Percentiles rank a stretch among this genome's conserved stretches.
phyloP scores from a whole-genome alignment of 208 protist genomes.

The Leishmania gerbilli region DNA sequence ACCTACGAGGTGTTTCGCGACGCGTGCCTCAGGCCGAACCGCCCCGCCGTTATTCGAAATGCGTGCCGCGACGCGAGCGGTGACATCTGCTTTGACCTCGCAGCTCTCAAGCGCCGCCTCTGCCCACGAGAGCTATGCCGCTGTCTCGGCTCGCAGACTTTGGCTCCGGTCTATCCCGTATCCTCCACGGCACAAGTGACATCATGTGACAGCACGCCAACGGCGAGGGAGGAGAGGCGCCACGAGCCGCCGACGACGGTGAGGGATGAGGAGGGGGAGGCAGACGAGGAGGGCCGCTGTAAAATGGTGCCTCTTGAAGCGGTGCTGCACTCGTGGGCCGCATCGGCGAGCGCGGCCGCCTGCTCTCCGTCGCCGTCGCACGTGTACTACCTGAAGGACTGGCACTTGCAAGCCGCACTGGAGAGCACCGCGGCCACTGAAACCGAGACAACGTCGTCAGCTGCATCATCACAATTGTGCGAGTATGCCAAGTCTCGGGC shows the following conservation, averaged over 20 bases:
- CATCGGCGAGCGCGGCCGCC: neutral
- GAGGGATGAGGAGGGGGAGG: neutral
- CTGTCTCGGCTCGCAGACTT: slow-evolving; percentile 34
- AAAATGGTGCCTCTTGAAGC: slow-evolving; percentile 1
- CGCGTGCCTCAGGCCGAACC: slow-evolving; percentile 61
- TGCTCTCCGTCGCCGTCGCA: neutral
- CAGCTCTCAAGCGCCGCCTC: slow-evolving; percentile 26
- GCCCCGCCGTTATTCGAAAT: slow-evolving; percentile 74
- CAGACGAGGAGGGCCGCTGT: slow-evolving; percentile 14
- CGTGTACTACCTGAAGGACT: slow-evolving; percentile 78
- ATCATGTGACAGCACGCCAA: neutral
- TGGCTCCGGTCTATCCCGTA: slow-evolving; percentile 52
- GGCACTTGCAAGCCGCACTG: slow-evolving; percentile 68
- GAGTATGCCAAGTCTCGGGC: neutral
- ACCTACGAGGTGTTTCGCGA: slow-evolving; percentile 68
- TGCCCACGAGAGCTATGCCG: slow-evolving; percentile 28
- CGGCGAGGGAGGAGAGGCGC: neutral
- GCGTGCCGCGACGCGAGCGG: slow-evolving; percentile 1
- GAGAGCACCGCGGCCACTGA: slow-evolving; percentile 23
- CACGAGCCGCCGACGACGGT: neutral
- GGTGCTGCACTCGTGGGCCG: slow-evolving; percentile 29
- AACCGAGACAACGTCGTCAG: neutral
- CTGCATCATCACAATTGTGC: neutral
- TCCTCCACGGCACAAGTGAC: neutral
- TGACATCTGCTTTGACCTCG: slow-evolving; percentile 30